These are phyloP conservation scores for Periglandula ipomoeae DNA, from an alignment of 2,329 filamentous ascomycete genomes.

Conservation along the genomic window DNA sequence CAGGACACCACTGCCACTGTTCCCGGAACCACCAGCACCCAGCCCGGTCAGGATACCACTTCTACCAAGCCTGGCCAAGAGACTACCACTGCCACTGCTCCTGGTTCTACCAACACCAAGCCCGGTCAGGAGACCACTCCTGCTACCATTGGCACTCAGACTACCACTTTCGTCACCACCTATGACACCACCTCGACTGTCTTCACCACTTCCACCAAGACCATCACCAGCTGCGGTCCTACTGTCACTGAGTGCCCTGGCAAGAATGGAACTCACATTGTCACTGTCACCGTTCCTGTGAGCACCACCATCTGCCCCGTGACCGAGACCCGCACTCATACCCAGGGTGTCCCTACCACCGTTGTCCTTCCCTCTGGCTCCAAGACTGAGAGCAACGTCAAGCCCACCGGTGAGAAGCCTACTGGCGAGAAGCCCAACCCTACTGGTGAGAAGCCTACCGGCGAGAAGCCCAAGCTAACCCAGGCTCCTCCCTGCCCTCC, in stretches of 20 bases:
- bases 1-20: constrained; percentile 1
- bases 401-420: constrained; percentile 10
- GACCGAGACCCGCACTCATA: constrained; percentile 43
- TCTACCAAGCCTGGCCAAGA: neutral
- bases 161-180: constrained; percentile 21
- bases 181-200: constrained; percentile 40
- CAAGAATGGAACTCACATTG: constrained; percentile 35
- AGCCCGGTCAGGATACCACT: constrained; percentile 5
- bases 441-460: constrained; percentile 12
- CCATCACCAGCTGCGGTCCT: constrained; percentile 40
- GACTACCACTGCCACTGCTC: neutral
- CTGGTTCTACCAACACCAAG: neutral
- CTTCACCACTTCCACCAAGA: constrained; percentile 39
- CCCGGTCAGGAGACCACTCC: constrained; percentile 4
- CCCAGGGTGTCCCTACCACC: constrained; percentile 8
- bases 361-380: constrained; percentile 10
- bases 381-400: constrained; percentile 6
- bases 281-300: constrained; percentile 45
- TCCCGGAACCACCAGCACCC: neutral
- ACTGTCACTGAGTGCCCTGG: constrained; percentile 43
- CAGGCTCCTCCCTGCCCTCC: constrained; percentile 44
- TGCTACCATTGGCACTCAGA: constrained; percentile 7
- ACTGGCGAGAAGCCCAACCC: constrained; percentile 8
- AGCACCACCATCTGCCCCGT: constrained; percentile 55
- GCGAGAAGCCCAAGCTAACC: constrained; percentile 7